A percentile compares a stretch with the other conserved stretches of the same genome.
Conservation (phyloP, 148 eudicot genomes). For the Pharnaceum exiguum region DNA sequence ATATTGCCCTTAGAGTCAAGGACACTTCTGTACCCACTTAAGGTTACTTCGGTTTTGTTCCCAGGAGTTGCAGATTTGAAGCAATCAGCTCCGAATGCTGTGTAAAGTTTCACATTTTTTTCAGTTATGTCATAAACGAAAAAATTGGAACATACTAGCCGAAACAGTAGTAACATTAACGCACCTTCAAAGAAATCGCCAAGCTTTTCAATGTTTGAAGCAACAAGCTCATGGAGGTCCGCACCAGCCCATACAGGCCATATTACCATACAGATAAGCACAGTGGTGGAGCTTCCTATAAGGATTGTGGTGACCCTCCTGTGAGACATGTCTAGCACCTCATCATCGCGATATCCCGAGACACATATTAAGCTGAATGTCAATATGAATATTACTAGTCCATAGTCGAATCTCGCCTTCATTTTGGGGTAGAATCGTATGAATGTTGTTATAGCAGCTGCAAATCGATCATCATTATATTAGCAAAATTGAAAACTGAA, state of each 20-base stretch:
- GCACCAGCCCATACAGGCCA: constrained; percentile 80
- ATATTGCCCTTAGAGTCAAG: constrained; percentile 51
- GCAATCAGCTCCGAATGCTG: constrained; percentile 63
- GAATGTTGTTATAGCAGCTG: constrained; percentile 47
- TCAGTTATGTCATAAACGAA: no score
- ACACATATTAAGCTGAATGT: constrained; percentile 55
- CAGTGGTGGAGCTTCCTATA: constrained; percentile 45
- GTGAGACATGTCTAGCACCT: constrained; percentile 41
- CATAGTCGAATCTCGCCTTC: constrained; percentile 70
- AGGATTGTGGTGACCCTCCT: constrained; percentile 44
- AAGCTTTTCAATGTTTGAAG: constrained; percentile 39
- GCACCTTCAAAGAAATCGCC: constrained; percentile 52
- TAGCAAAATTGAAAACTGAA: not conserved
- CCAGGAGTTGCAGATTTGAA: constrained; percentile 24
- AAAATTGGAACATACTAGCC: no score
- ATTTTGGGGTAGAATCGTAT: constrained; percentile 46
- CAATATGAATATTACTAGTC: constrained; percentile 53
- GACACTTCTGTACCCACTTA: constrained; percentile 37
- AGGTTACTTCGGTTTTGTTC: constrained; percentile 21
- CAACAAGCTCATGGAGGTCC: constrained; percentile 53
- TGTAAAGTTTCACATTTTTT: not conserved
- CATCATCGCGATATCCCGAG: constrained; percentile 48
- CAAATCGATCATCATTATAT: not conserved
- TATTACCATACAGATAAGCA: constrained; percentile 35
- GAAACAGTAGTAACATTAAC: not conserved